These are phyloP conservation scores for Aegilops longissima DNA, from an alignment of 176 grass and related monocot genomes.

Conservation along the genomic window DNA sequence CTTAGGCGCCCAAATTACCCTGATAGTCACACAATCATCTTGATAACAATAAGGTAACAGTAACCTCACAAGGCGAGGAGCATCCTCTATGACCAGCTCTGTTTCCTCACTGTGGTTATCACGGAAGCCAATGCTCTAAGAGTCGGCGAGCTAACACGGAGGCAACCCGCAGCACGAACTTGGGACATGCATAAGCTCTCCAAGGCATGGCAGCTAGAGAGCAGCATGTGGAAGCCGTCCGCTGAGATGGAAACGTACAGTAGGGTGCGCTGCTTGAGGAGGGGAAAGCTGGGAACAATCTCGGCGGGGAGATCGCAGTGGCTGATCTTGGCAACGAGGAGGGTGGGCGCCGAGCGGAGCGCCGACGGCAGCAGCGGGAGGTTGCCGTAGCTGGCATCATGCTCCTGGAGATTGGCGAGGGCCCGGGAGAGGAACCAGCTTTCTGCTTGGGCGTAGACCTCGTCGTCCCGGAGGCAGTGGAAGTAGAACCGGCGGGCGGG, in stretches of 20 bases:
- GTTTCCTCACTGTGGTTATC: not conserved
- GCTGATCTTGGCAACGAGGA: not conserved
- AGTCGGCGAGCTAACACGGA: not conserved
- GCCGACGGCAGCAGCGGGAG: not conserved
- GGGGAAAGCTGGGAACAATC: not conserved
- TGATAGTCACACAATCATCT: constrained; percentile 1
- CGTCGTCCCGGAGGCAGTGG: not conserved
- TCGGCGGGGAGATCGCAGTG: not conserved
- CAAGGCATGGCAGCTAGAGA: not conserved
- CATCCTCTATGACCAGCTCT: constrained; percentile 5
- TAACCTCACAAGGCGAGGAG: not conserved
- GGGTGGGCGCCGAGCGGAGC: not conserved
- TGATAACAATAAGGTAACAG: not conserved
- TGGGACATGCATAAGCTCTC: not conserved
- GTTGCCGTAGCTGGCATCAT: not conserved
- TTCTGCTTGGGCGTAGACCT: not conserved
- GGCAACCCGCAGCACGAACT: not conserved
- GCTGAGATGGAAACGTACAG: not conserved
- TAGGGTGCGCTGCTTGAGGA: not conserved
- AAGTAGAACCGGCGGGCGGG: not conserved
- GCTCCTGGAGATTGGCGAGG: not conserved
- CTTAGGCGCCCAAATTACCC: not conserved
- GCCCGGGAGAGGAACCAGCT: not conserved
- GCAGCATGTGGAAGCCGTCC: not conserved
- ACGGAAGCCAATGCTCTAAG: not conserved